Evolutionary conservation across 2,329 filamentous ascomycete genomes (phyloP).

Genomic region (Chaetomium sp.): DNA sequence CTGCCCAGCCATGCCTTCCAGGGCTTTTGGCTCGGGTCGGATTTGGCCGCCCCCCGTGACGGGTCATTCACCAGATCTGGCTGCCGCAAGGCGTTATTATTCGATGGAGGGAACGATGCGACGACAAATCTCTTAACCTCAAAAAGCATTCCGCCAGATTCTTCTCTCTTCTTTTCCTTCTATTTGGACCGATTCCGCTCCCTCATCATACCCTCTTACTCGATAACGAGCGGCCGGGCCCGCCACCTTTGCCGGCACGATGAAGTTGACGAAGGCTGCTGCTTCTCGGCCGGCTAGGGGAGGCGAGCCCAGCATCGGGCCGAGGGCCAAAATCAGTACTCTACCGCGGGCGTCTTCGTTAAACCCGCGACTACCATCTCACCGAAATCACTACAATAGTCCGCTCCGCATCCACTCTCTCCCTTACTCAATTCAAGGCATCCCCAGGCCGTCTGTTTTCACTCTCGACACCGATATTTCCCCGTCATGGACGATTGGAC

Average conservation of each 20-base stretch:
- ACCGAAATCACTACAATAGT: slow-evolving; percentile 9
- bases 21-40: slow-evolving; percentile 50
- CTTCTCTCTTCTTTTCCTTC: slow-evolving; percentile 33
- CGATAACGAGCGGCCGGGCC: slow-evolving; percentile 22
- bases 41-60: slow-evolving; percentile 53
- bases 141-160: slow-evolving; percentile 43
- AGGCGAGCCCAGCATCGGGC: background rate
- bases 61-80: slow-evolving; percentile 59
- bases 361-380: background rate
- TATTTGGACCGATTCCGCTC: slow-evolving; percentile 41
- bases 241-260: slow-evolving; percentile 6
- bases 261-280: background rate
- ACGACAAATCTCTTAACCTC: slow-evolving; percentile 39
- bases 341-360: background rate
- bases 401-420: slow-evolving; percentile 17
- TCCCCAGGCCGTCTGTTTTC: slow-evolving; percentile 20
- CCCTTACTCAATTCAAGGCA: slow-evolving; percentile 21
- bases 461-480: slow-evolving; percentile 24
- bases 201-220: slow-evolving; percentile 39
- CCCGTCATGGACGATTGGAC: slow-evolving; percentile 15
- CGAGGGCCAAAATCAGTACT: background rate
- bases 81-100: slow-evolving; percentile 62
- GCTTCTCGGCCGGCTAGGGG: background rate
- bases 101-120: slow-evolving; percentile 52
- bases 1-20: slow-evolving; percentile 38